Evolutionary conservation across 1,284 basidiomycete species (phyloP), one percentile per base, ranked within the genome.

Genomic region (Ceraceosorus bombacis): DNA sequence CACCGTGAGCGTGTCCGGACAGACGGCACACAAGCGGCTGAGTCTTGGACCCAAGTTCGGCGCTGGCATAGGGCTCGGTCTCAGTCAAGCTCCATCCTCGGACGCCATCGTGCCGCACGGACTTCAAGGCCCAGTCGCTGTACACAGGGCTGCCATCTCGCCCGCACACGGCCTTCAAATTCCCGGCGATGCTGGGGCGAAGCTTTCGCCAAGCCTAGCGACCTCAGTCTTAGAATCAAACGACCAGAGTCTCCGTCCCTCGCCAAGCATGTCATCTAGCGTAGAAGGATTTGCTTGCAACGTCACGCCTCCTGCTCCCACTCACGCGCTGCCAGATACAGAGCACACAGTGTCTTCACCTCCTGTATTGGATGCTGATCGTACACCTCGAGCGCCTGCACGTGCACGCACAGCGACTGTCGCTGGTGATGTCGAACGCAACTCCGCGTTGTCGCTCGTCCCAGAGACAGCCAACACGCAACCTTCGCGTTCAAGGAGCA

Each of bases 231-330:
- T 27, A 27, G 27, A 27, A 27, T 2, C 55, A 5, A 55, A 57
- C 6, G 41, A 56, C 37, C 27, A 6, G 9, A 13, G 13, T 10
- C 9, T 57, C 4, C 4, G 8, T 5, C 43, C 62, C 13, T 71
- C 69, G 40, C 58, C 63, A 15, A 70, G 69, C 55, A 59, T 66
- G 41, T 59, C 67, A 12, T 71, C 69, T n/a, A 58, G 57, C 41
- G 60, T 71, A 55, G 69, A 69, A 53, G 70, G 65, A 9, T 71
- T 71, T 41, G 60, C 59, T n/a, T 66, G 65, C 59, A 70, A 70
- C 59, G 56, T 66, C 10, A 71, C 68, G n/a, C 69, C 69, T 12
- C 59, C 41, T 10, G 7, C 37, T 8, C 58, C 10, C 49, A 50
- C 8, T 36, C 15, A 17, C 7, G 15, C 13, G 2, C 5, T 50